Evolutionary conservation across 306 rosid species (phyloP).

Genomic region (Gastrolobium villosum): DNA sequence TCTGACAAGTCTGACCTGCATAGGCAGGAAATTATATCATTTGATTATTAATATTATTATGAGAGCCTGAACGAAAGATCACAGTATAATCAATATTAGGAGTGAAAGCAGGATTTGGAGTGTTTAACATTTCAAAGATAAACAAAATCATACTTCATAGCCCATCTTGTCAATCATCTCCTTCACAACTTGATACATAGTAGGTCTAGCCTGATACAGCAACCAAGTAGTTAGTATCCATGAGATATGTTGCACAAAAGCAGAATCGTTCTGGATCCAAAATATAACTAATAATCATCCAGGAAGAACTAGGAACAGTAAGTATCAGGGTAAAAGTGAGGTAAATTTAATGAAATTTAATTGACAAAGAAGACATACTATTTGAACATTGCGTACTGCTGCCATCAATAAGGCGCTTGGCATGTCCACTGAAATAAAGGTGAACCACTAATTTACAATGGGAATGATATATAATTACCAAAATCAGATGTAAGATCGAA

Average conservation of each 20-base stretch:
- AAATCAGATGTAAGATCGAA: constrained; percentile 1
- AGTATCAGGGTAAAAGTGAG: not conserved
- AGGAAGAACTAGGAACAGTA: not conserved
- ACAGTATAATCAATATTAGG: constrained; percentile 5
- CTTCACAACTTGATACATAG: constrained; percentile 82
- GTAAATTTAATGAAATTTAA: not conserved
- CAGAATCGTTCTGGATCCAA: not conserved
- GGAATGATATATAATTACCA: constrained; percentile 21
- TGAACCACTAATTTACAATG: constrained; percentile 42
- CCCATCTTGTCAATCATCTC: constrained; percentile 92
- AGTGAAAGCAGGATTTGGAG: not conserved
- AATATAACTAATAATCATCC: not conserved
- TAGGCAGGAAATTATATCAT: constrained; percentile 22
- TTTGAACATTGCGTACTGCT: constrained; percentile 82
- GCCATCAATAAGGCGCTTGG: constrained; percentile 88
- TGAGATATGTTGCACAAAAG: constrained; percentile 12
- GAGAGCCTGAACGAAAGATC: not conserved
- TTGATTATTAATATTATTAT: constrained; percentile 24
- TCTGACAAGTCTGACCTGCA: constrained; percentile 78
- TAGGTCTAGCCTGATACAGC: constrained; percentile 77
- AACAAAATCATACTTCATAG: constrained; percentile 64
- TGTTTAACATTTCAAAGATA: constrained; percentile 11
- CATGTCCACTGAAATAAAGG: constrained; percentile 79
- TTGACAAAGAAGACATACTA: constrained; percentile 57
- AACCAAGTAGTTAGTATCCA: constrained; percentile 38